Conservation (phyloP, 371 early-diverging fungal species). For the Mortierella sp. region DNA sequence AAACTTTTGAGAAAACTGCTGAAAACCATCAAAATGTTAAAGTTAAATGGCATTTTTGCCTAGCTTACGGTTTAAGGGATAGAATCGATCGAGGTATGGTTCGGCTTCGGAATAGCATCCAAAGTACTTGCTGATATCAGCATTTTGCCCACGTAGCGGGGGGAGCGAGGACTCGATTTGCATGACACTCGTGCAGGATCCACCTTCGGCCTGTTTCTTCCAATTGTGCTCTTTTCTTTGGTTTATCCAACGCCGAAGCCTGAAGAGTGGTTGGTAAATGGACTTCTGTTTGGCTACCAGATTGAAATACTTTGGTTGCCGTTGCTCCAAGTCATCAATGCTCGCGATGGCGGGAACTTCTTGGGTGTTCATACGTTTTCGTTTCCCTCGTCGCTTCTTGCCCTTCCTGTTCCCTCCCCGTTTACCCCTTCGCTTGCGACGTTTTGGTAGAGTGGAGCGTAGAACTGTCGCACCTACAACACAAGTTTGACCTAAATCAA, state of each 20-base stretch:
- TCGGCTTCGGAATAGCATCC: not conserved
- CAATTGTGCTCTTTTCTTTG: not conserved
- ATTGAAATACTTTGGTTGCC: slow-evolving; percentile 11
- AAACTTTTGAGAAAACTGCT: too few relatives aligned
- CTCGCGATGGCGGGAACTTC: too few relatives aligned
- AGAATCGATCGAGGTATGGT: slow-evolving; percentile 8
- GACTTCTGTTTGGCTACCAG: slow-evolving; percentile 19
- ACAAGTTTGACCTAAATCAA: slow-evolving; percentile 22
- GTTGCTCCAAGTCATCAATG: too few relatives aligned
- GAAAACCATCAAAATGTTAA: too few relatives aligned
- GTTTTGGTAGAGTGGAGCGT: not conserved
- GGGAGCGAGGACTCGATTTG: slow-evolving; percentile 8
- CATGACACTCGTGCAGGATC: too few relatives aligned
- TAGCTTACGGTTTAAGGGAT: too few relatives aligned
- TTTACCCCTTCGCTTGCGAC: too few relatives aligned
- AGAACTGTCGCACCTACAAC: slow-evolving; percentile 16
- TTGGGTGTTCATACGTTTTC: too few relatives aligned
- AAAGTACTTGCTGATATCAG: slow-evolving; percentile 7
- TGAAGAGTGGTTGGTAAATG: slow-evolving; percentile 14
- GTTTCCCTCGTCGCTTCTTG: too few relatives aligned
- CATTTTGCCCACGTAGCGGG: not conserved
- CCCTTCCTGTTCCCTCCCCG: too few relatives aligned
- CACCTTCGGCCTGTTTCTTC: not conserved
- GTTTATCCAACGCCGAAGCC: slow-evolving; percentile 17
- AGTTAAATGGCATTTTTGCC: too few relatives aligned